These are phyloP conservation scores for Craterostigma plantagineum DNA, from an alignment of 257 asterid species.

Conservation along the genomic window DNA sequence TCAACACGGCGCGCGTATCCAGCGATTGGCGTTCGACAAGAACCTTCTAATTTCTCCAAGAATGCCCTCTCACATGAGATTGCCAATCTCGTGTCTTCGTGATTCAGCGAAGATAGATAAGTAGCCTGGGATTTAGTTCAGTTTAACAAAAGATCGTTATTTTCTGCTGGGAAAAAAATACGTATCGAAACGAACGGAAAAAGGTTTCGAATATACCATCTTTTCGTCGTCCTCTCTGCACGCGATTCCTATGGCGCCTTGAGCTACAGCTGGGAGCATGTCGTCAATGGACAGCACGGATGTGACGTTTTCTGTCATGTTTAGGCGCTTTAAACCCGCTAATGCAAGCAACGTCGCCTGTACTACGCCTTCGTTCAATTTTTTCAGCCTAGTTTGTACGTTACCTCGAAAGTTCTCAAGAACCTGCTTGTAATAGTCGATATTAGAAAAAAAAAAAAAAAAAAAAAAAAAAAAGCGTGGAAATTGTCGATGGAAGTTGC, in stretches of 20 bases:
- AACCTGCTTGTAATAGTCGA: constrained; percentile 26
- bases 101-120: constrained; percentile 66
- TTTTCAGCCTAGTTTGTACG: constrained; percentile 79
- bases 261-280: constrained; percentile 99
- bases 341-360: constrained; percentile 84
- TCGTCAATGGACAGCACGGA: constrained; percentile 67
- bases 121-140: constrained; percentile 40
- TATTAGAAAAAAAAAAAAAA: no score
- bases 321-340: constrained; percentile 84
- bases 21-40: constrained; percentile 92
- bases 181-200: not conserved
- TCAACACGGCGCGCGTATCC: constrained; percentile 63
- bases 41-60: constrained; percentile 64
- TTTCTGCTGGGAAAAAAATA: no score
- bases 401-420: constrained; percentile 87
- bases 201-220: constrained; percentile 32
- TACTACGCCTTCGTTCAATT: constrained; percentile 81
- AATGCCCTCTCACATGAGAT: constrained; percentile 84
- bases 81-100: constrained; percentile 92
- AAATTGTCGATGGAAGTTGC: no score
- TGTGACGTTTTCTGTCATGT: constrained; percentile 68
- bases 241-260: constrained; percentile 94
- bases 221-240: constrained; percentile 67
- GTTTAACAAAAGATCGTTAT: not conserved
- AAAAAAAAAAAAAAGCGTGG: no score